Percentiles rank a stretch among this genome's conserved stretches.
Conservation (phyloP, 208 protist species). For the Acanthamoeba royreba region DNA sequence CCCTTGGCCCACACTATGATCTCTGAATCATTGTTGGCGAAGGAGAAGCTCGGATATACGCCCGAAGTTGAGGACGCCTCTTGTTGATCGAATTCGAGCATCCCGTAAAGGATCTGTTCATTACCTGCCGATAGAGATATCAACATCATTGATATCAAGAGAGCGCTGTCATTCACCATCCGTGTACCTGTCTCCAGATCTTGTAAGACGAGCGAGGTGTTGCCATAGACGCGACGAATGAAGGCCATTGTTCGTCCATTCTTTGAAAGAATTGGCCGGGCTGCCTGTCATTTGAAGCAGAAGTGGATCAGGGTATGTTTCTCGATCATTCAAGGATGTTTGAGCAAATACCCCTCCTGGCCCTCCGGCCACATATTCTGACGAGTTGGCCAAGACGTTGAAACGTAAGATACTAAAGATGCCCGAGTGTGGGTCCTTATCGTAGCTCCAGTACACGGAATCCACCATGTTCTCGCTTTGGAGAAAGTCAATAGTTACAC, state of each 20-base stretch:
- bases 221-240: neutral
- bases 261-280: neutral
- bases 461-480: too few relatives aligned
- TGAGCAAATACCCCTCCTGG: too few relatives aligned
- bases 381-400: too few relatives aligned
- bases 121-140: neutral
- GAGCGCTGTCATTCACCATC: neutral
- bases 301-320: too few relatives aligned
- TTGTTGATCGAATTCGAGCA: neutral
- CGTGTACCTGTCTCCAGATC: neutral
- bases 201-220: neutral
- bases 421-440: too few relatives aligned
- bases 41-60: slow-evolving; percentile 5
- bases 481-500: too few relatives aligned
- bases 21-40: neutral
- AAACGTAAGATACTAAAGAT: too few relatives aligned
- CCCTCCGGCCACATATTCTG: too few relatives aligned
- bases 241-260: slow-evolving; percentile 2
- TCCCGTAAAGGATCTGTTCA: neutral
- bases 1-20: slow-evolving; percentile 32
- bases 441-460: too few relatives aligned
- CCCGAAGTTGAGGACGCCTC: neutral
- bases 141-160: neutral
- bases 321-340: too few relatives aligned
- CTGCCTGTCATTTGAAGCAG: neutral